Conservation (phyloP, 1,139 yeast species). For the Meyerozyma guilliermondii region DNA sequence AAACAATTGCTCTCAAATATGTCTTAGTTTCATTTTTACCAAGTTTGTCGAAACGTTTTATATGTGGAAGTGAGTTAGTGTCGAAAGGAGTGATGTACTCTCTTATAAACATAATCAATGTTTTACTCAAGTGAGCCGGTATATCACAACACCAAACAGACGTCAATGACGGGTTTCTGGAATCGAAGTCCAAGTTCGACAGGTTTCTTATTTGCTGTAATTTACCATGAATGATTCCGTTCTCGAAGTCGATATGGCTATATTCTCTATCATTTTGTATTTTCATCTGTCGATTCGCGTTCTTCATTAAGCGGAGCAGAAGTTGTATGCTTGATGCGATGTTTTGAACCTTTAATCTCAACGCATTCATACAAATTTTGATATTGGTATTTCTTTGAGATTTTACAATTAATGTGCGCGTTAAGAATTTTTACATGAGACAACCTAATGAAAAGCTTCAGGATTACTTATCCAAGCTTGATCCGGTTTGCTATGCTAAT, state of each 20-base stretch:
- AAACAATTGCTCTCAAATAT: background rate
- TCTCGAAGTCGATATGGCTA: constrained; percentile 36
- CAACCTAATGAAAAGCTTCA: background rate
- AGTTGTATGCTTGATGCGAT: background rate
- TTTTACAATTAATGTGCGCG: constrained; percentile 2
- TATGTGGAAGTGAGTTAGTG: constrained; percentile 19
- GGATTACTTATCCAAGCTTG: constrained; percentile 3
- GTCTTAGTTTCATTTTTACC: constrained; percentile 2
- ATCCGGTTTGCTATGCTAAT: constrained; percentile 1
- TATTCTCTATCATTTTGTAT: constrained; percentile 4
- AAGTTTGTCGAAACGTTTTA: constrained; percentile 29
- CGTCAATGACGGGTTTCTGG: constrained; percentile 30
- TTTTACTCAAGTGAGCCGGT: constrained; percentile 25
- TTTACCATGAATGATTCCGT: constrained; percentile 41
- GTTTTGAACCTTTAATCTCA: background rate
- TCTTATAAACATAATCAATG: constrained; percentile 21
- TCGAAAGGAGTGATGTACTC: constrained; percentile 25
- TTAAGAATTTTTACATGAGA: constrained; percentile 4
- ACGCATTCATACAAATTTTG: background rate
- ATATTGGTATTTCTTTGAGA: background rate
- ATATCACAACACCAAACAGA: constrained; percentile 54
- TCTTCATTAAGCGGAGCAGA: constrained; percentile 3
- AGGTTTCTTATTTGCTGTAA: constrained; percentile 44
- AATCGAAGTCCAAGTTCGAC: constrained; percentile 16
- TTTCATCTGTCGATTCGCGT: constrained; percentile 1